These are phyloP conservation scores for Striga asiatica DNA, from an alignment of 257 asterid species.

Conservation along the genomic window DNA sequence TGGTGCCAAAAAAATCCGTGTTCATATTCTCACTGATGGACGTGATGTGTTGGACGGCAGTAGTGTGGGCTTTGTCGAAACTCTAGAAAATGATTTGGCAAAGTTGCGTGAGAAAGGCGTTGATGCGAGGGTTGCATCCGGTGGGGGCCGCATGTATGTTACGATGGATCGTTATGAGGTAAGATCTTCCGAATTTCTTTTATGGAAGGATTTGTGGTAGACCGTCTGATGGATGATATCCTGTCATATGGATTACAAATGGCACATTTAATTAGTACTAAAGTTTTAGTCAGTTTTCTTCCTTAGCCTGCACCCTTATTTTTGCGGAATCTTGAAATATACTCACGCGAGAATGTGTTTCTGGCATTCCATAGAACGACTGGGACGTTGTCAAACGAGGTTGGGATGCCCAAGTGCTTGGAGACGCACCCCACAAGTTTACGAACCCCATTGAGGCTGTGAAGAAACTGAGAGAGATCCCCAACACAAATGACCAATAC, in stretches of 20 bases:
- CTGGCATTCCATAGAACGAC: conserved; percentile 49
- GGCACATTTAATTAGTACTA: too few relatives aligned
- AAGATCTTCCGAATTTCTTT: neutral
- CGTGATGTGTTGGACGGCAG: conserved; percentile 97
- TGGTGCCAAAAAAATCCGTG: conserved; percentile 90
- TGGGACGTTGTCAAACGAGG: conserved; percentile 95
- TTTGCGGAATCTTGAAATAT: neutral
- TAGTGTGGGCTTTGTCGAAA: conserved; percentile 78
- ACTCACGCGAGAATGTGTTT: neutral
- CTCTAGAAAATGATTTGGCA: conserved; percentile 66
- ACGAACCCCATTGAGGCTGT: conserved; percentile 68
- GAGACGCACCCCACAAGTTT: conserved; percentile 92
- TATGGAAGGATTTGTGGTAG: neutral
- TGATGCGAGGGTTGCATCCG: conserved; percentile 89
- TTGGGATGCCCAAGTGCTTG: conserved; percentile 99
- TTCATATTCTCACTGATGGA: conserved; percentile 85
- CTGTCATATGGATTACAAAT: too few relatives aligned
- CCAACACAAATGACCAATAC: conserved; percentile 59
- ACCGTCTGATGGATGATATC: too few relatives aligned
- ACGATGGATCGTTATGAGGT: conserved; percentile 98
- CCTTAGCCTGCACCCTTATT: neutral
- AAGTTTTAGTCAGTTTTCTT: neutral
- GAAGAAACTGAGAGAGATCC: conserved; percentile 72
- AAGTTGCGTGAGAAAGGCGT: conserved; percentile 65
- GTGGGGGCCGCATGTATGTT: conserved; percentile 97